phyloP scores from a whole-genome alignment of 2,329 filamentous ascomycete species.

The Colletotrichum musicola region DNA sequence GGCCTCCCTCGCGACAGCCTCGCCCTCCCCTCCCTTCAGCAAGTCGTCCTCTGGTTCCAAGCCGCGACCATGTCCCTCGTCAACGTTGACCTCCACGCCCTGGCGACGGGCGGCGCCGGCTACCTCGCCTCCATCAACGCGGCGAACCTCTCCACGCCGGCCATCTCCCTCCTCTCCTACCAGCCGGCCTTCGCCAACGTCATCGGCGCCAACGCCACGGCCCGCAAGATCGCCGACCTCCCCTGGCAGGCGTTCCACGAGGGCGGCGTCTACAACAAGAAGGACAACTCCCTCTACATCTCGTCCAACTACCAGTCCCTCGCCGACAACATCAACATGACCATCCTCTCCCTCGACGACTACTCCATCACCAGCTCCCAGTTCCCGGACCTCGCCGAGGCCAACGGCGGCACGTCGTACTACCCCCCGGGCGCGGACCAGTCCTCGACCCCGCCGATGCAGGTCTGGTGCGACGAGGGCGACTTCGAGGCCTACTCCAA shows the following conservation, averaged over 20 bases:
- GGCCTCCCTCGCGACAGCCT: constrained; percentile 5
- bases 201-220: constrained; percentile 32
- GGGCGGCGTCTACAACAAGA: constrained; percentile 39
- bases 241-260: constrained; percentile 40
- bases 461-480: constrained; percentile 40
- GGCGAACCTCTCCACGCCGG: constrained; percentile 25
- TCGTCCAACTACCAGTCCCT: constrained; percentile 37
- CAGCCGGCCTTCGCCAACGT: constrained; percentile 30
- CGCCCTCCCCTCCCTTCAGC: constrained; percentile 11
- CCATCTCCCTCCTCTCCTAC: constrained; percentile 35
- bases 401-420: constrained; percentile 42
- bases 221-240: constrained; percentile 35
- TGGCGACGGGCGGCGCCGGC: constrained; percentile 35
- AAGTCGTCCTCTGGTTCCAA: constrained; percentile 24
- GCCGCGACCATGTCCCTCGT: constrained; percentile 32
- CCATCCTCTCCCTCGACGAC: constrained; percentile 41
- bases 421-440: constrained; percentile 38
- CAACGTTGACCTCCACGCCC: constrained; percentile 32
- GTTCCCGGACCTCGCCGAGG: constrained; percentile 41
- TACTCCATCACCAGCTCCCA: constrained; percentile 39
- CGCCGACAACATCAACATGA: constrained; percentile 39
- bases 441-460: constrained; percentile 40
- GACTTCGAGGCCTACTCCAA: constrained; percentile 30
- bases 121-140: constrained; percentile 37
- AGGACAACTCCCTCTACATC: constrained; percentile 38